Evolutionary conservation across 1,284 basidiomycete species (phyloP), one percentile per base, ranked within the genome.

Genomic region (Trichosporon sp.): DNA sequence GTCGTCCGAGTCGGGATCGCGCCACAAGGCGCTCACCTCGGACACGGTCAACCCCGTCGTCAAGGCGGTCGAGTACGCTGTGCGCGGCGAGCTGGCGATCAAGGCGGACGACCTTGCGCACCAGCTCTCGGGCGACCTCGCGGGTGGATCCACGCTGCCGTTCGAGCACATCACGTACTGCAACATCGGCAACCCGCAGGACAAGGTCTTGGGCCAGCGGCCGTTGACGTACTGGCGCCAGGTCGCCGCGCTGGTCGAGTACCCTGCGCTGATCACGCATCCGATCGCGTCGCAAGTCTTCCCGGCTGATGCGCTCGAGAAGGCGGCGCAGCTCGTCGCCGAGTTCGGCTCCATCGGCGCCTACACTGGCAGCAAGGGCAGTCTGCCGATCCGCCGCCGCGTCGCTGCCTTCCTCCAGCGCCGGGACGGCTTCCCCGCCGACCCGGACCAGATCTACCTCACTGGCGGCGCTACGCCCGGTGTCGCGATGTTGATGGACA

Each of bases 111-210:
- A 86, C 65, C 87, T 90, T 70, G 86, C 86, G 54, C 79, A 83
- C 70, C 85, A 93, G 70, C 85, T 86, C 40, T 76, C 80, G 2
- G 78, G 84, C 65, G 82, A 86, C 66, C 82, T 82, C 25, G 69
- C 74, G n/a, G 78, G 84, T 64, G 82, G 86, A 66, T 82, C 82
- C 25, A 68, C 74, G 16, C 85, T 96, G 19, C 91, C 92, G 19
- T 97, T 96, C 78, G 85, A 87, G 74, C 86, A 86, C 70, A 85
- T 97, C 78, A 92, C 96, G 75, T 90, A 87, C 36, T 91, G 91
- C 69, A 97, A 97, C 82, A 97, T 97, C 63, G 94, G 94, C 14
- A 97, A 97, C 77, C 94, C 94, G 1, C 94, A 97, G 81, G 94
- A 96, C 80, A 89, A 88, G 75, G 91, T 90, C 2, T 84, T 97